phyloP scores from a whole-genome alignment of 768 basidiomycete genomes.

The Suillus occidentalis region DNA sequence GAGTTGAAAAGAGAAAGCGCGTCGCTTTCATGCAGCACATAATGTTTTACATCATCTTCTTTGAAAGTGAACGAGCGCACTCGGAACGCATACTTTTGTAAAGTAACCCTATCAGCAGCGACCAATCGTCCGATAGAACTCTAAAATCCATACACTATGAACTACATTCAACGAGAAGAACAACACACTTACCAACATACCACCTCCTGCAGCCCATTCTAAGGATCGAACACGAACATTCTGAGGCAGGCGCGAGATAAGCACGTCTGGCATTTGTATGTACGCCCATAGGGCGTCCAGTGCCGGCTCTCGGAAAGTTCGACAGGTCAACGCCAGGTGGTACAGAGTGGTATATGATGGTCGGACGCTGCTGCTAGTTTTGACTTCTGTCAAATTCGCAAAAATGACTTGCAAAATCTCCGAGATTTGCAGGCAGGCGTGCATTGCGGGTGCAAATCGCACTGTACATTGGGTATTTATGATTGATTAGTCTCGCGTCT shows the following conservation, averaged over 20 bases:
- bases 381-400: too few relatives aligned
- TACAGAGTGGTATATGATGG: too few relatives aligned
- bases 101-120: background rate
- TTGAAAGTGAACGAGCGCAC: background rate
- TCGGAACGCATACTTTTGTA: background rate
- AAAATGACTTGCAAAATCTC: too few relatives aligned
- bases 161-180: background rate
- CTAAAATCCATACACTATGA: background rate
- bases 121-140: background rate
- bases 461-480: background rate
- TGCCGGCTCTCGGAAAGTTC: too few relatives aligned
- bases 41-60: too few relatives aligned
- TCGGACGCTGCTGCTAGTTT: too few relatives aligned
- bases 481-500: background rate
- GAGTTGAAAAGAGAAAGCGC: background rate
- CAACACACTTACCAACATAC: background rate
- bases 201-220: too few relatives aligned
- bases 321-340: too few relatives aligned
- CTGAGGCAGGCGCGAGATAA: too few relatives aligned
- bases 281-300: too few relatives aligned
- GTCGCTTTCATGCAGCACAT: background rate
- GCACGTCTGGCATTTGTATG: too few relatives aligned
- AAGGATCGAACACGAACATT: background rate
- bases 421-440: too few relatives aligned
- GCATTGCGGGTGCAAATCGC: background rate